Conservation (phyloP, 129 eudicot species). For the Chrysanthemum seticuspe region DNA sequence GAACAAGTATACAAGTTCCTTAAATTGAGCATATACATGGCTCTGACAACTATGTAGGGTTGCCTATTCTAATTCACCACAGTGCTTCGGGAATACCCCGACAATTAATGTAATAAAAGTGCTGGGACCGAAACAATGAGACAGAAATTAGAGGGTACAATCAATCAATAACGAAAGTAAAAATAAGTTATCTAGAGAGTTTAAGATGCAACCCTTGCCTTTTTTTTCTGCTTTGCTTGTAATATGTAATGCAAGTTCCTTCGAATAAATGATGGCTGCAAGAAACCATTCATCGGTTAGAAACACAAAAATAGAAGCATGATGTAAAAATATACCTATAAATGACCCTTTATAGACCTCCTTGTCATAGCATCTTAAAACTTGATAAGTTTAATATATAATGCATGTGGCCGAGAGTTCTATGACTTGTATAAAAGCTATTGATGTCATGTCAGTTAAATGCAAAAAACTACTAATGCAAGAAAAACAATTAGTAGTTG, state of each 20-base stretch:
- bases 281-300: constrained; percentile 28
- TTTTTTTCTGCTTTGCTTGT: constrained; percentile 63
- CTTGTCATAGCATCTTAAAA: constrained; percentile 9
- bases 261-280: constrained; percentile 91
- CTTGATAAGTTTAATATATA: background rate
- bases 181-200: constrained; percentile 2
- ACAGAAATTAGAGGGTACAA: too few relatives aligned
- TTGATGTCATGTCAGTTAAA: background rate
- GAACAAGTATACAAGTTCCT: background rate
- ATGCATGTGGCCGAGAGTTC: constrained; percentile 16
- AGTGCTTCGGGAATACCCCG: background rate
- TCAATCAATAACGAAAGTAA: background rate
- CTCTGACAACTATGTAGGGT: constrained; percentile 2
- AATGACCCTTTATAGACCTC: background rate
- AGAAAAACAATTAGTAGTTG: too few relatives aligned
- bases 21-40: background rate
- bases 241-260: constrained; percentile 78
- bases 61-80: background rate
- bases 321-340: background rate
- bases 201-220: constrained; percentile 41
- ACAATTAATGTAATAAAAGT: background rate
- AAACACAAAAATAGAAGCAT: constrained; percentile 2
- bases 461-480: constrained; percentile 15
- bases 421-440: constrained; percentile 6
- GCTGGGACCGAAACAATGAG: constrained; percentile 5